Evolutionary conservation across 164 flowering plant genomes (phyloP), one percentile per base, ranked within the genome.

Genomic region (Stephania yunnanensis): DNA sequence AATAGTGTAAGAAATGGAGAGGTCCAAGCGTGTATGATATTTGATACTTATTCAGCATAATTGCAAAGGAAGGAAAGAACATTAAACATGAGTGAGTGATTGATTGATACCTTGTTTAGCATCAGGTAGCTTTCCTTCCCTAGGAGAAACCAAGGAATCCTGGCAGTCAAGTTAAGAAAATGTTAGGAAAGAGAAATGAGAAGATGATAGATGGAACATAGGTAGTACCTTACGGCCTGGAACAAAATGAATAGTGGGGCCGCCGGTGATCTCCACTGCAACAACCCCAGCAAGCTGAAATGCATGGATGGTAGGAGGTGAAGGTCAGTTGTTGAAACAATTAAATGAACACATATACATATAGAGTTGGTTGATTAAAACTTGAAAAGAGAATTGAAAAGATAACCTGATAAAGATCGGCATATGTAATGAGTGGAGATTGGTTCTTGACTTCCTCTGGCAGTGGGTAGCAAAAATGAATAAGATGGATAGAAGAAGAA

Each of bases 221-320:
- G 42, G 42, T 29, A 74, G 73, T 85, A 95, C 99, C 94, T 85
- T 89, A 82, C 99, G 89, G 13, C 99, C 99, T 71, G 98, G 97
- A 81, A 86, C 88, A 83, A 93, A 95, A 42, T 87, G 87, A 75
- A 95, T 77, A 5, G 95, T 85, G 13, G 98, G 99, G 67, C 98
- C 99, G 74, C 98, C 99, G 74, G 98, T 93, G 67, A 93, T 85
- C 85, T 95, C 97, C 65, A 95, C 99, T 7, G 99, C 99, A 80
- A 95, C 97, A 71, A 92, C 91, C 68, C 99, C 99, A 58, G 97
- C 97, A 84, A 95, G 98, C 98, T 95, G 82, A 71, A 80, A 78
- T 7, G 25, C 5, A 36, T 36, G 42, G 42, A 36, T 36, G 4
- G 42, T 6, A n/a, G 7, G n/a, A 64, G 5, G 20, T 25, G 4